Conservation (phyloP, 352 stramenopile genomes). For the Phytophthora sansomeana region DNA sequence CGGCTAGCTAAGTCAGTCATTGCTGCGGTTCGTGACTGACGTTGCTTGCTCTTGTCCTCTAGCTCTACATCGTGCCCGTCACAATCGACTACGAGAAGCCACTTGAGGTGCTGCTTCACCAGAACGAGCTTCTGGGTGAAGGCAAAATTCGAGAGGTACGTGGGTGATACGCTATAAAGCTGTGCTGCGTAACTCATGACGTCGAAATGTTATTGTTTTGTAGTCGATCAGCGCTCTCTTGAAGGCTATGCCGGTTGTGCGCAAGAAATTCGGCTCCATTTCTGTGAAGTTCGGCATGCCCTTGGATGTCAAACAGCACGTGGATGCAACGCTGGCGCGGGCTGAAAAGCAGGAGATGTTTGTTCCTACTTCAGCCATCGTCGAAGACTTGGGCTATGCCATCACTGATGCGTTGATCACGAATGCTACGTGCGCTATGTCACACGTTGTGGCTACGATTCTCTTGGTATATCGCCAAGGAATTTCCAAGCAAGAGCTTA, state of each 20-base stretch:
- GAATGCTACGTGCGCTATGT: slow-evolving; percentile 75
- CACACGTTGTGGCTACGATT: slow-evolving; percentile 77
- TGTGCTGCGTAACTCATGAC: slow-evolving; percentile 1
- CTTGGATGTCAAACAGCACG: slow-evolving; percentile 72
- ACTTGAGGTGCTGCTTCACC: slow-evolving; percentile 80
- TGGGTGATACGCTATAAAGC: too few relatives aligned
- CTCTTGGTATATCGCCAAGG: slow-evolving; percentile 83
- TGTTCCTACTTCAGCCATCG: slow-evolving; percentile 46
- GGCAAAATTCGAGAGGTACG: slow-evolving; percentile 82
- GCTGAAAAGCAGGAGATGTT: slow-evolving; percentile 43
- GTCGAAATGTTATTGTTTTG: slow-evolving; percentile 4
- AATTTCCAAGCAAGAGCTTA: slow-evolving; percentile 74
- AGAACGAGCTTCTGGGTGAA: slow-evolving; percentile 83
- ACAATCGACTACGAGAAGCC: slow-evolving; percentile 91
- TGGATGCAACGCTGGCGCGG: slow-evolving; percentile 34
- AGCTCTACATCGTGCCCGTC: slow-evolving; percentile 84
- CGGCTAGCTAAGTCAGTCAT: not conserved
- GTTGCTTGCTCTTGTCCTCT: slow-evolving; percentile 1
- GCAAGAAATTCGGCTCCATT: slow-evolving; percentile 86
- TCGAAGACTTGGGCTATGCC: slow-evolving; percentile 74
- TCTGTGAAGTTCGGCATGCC: slow-evolving; percentile 79
- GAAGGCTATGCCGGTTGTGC: slow-evolving; percentile 71
- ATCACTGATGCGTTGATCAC: slow-evolving; percentile 80
- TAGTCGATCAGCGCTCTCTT: slow-evolving; percentile 73
- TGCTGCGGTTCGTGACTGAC: not conserved